Base-by-base conservation (phyloP, 164 flowering plant genomes). In the Macadamia tetraphylla region DNA sequence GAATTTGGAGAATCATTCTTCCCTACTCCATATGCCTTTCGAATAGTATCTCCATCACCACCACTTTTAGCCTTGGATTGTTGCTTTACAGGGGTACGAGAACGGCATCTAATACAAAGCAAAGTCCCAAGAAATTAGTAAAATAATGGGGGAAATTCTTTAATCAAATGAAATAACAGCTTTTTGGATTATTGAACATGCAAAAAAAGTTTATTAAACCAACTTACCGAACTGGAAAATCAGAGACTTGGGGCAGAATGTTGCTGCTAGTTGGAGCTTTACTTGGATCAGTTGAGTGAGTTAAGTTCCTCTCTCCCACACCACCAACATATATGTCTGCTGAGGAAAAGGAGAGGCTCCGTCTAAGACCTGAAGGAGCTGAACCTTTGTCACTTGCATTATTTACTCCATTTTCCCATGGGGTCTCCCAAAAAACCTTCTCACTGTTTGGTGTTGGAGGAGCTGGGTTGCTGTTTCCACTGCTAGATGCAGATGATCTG, bases 331-430 rank as follows among this genome's bases (percentile, higher is more conserved):
- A 73, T 63, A 75, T 68, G 58, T 35, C 40, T 35, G 88, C 82
- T 32, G 96, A 84, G 51, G 98, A 91, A 57, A 81, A 81, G 29
- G 98, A 89, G 53, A 82, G 88, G 76, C 97, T 86, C 73, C 94
- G 78, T 70, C 93, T 84, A 70, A 88, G 91, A 68, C 68, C 70
- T 1, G 51, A 46, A 46, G 51, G 51, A 9, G 12, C 51, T 72
- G 87, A 69, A 29, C 9, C 42, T 52, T 65, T 57, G 13, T 55
- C 66, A 11, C 23, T 23, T n/a, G 23, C 10, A 43, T 48, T 74
- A 23, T 40, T 73, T 63, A 43, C 32, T 64, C 70, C 78, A 69
- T 49, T 67, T 15, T 75, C 82, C 2, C 58, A 65, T 42, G 79
- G 76, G 35, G 70, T 72, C 55, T 86, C 92, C 86, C 82, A 75